These are phyloP conservation scores for Simmondsia chinensis DNA, from an alignment of 148 eudicot species.

Conservation along the genomic window DNA sequence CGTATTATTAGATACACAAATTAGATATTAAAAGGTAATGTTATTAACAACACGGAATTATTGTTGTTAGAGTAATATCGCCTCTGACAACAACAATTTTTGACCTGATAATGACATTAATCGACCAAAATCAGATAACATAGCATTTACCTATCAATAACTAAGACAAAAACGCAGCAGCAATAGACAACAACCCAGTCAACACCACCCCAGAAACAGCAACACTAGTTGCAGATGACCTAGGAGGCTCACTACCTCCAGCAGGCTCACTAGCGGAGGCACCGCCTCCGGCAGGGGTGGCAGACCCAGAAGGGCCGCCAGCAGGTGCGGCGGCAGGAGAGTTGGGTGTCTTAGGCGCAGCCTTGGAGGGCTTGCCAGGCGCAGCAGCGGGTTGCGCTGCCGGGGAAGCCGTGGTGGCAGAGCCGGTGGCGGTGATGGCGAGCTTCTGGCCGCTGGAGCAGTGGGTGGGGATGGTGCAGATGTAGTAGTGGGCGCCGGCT, in stretches of 20 bases:
- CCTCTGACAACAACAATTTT: too few species aligned
- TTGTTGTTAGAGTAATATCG: too few species aligned
- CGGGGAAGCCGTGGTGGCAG: constrained; percentile 5
- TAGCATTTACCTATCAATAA: constrained; percentile 2
- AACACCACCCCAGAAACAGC: too few species aligned
- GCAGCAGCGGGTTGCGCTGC: constrained; percentile 7
- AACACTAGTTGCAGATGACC: too few species aligned
- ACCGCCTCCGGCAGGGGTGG: constrained; percentile 9
- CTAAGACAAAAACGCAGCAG: constrained; percentile 11
- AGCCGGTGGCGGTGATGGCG: constrained; percentile 26
- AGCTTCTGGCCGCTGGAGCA: constrained; percentile 34
- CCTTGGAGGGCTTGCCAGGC: background rate
- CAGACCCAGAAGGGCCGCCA: background rate
- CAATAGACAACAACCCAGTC: constrained; percentile 16
- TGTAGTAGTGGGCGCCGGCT: constrained; percentile 37
- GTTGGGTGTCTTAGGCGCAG: background rate
- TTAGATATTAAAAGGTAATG: too few species aligned
- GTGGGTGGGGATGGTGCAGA: constrained; percentile 45
- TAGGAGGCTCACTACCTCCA: too few species aligned
- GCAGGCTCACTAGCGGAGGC: constrained; percentile 8
- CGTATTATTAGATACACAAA: too few species aligned
- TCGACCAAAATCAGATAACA: constrained; percentile 3
- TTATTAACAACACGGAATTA: too few species aligned
- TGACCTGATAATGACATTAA: too few species aligned
- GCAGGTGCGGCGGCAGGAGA: background rate